Base-by-base conservation (phyloP, 2,329 filamentous ascomycete species). In the Alternaria triticimaculans region DNA sequence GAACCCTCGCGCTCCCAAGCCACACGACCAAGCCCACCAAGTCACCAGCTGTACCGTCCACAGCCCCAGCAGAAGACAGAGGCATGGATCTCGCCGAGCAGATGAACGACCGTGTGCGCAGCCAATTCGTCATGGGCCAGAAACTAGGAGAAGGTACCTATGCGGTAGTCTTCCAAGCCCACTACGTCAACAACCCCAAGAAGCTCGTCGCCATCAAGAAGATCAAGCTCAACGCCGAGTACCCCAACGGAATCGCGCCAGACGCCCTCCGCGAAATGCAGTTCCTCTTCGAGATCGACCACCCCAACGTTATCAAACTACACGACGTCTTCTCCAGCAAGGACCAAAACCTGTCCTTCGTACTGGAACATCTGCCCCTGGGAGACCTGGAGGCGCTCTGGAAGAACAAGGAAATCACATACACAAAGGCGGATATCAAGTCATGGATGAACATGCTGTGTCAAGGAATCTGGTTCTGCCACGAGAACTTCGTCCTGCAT, bases 361-460 rank as follows among this genome's bases (percentile, higher is more conserved):
- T 99, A 3, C 89, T 99, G 72, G 96, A 99, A 81, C 97, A 92
- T 80, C 87, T 98, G 5, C 94, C 95, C 0, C 88, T 93, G n/a
- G 95, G 96, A 69, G 96, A 99, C 81, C 87, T 99, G 26, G 93
- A 98, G 81, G 93, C 94, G 87, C 88, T 99, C 63, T 79, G 76
- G 76, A 92, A 93, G 79, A 94, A 98, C 81, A 89, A 87, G 28
- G 87, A 90, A 49, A 90, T 97, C 50, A 88, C 89, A 58, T 98
- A 98, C 80, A 92, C 92, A 65, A 88, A 89, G 11, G 92, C 92
- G 18, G 96, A 99, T 80, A 94, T 98, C 80, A 99, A 99, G 80
- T 92, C 94, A 15, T 99, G 96, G 96, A 97, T 97, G 90, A 92
- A 92, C 67, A 98, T 98, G 96, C 87, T 98, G n/a, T 88, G 88